Base-by-base conservation (phyloP, 1,284 basidiomycete genomes). In the Sporisorium exsertum region DNA sequence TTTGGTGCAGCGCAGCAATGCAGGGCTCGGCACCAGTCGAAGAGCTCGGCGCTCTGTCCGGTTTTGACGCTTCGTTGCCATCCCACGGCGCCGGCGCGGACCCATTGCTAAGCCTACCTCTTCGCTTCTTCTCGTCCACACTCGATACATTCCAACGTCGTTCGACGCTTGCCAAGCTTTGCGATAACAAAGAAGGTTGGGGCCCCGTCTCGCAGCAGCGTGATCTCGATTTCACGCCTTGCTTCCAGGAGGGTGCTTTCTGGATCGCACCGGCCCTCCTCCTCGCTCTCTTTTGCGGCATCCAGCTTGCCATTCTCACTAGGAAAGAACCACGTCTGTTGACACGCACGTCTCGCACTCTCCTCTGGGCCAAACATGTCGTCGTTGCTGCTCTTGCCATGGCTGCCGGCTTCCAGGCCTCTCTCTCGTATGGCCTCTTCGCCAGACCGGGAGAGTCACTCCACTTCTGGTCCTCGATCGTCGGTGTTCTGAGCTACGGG, bases 181-280 rank as follows among this genome's bases (percentile, higher is more conserved):
- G 74, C 58, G 55, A 62, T 60, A 72, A 72, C 32, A 45, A 57
- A 26, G 86, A 84, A 66, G 83, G 92, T 58, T 93, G 92, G 90
- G 87, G 86, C 1, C 87, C 89, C 16, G 86, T 90, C 46, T 94
- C 93, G 9, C 84, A 79, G 8, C 73, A 86, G 0, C 89, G 93
- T 62, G 87, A 89, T 27, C 93, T 94, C 81, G 94, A 97, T 86
- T 83, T 92, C 15, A 92, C 94, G 0, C 89, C 90, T 8, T 97
- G 95, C 86, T 94, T 93, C 79, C 92, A 95, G 81, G 91, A 92
- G 73, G 90, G 71, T 10, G 70, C 66, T 24, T 70, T 84, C 26
- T 78, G 78, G 77, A 37, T 66, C 15, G 66, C 63, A 5, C 83
- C 84, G 1, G 64, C 68, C 56, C 49, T 84, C 35, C 63, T 79